Percentiles rank a stretch among this genome's conserved stretches.
These are phyloP conservation scores for Lantana camara DNA, from an alignment of 257 asterid genomes.

Conservation along the genomic window DNA sequence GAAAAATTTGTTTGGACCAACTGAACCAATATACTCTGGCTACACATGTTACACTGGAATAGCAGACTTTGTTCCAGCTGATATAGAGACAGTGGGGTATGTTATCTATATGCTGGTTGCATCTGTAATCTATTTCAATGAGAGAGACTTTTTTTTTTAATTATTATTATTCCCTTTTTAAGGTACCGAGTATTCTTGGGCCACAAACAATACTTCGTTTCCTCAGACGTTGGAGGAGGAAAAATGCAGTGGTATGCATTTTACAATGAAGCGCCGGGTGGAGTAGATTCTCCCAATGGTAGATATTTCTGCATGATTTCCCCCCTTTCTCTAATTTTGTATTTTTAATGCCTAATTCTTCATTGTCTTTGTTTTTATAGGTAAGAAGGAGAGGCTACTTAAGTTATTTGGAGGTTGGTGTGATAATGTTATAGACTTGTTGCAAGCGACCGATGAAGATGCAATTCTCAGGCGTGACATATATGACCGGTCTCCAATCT, in stretches of 20 bases:
- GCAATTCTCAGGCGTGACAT: conserved; percentile 97
- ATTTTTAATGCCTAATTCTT: too few species aligned
- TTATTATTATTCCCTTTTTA: conserved; percentile 20
- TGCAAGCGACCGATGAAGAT: conserved; percentile 83
- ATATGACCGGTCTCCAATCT: conserved; percentile 72
- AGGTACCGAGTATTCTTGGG: conserved; percentile 98
- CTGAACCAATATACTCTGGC: conserved; percentile 74
- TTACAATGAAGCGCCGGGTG: conserved; percentile 84
- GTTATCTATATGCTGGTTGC: conserved; percentile 16
- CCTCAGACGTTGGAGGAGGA: conserved; percentile 98
- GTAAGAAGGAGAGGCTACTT: conserved; percentile 79
- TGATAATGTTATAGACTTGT: conserved; percentile 80
- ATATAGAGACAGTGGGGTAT: conserved; percentile 94
- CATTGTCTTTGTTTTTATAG: conserved; percentile 42
- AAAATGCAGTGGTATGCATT: conserved; percentile 99
- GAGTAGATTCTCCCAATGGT: conserved; percentile 63
- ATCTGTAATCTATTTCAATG: background rate
- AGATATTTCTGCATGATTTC: background rate
- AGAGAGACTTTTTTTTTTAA: background rate
- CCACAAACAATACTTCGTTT: conserved; percentile 96
- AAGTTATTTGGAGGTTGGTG: conserved; percentile 91
- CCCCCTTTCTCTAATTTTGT: too few species aligned
- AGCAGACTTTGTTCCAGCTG: conserved; percentile 93
- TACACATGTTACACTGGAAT: conserved; percentile 99
- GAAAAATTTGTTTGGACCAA: conserved; percentile 68